Base-by-base conservation (phyloP, 2,329 filamentous ascomycete genomes). In the Cercospora sojina region DNA sequence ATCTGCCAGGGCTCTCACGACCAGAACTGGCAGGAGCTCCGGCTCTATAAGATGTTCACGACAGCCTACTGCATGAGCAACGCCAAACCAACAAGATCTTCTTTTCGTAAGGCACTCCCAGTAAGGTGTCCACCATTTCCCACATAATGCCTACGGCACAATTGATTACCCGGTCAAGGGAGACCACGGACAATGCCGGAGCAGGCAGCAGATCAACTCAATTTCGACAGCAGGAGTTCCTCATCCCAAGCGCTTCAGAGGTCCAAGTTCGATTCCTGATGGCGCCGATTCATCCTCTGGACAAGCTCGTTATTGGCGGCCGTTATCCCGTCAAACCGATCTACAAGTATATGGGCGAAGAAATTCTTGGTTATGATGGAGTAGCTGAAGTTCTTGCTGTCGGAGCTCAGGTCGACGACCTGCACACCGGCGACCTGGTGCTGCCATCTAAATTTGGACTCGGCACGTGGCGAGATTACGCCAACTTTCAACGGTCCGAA, bases 251-350 rank as follows among this genome's bases (percentile, higher is more conserved):
- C 20, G 47, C 47, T 49, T 49, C 23, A 41, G 57, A 59, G 13
- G 16, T 59, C 10, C 23, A 23, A 16, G 18, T 25, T 3, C 57
- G 57, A 16, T 59, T 35, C 20, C 32, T 59, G 3, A 41, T 25
- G 31, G 32, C 38, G 32, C 57, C 57, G 32, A 20, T 59, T 18
- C 32, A 59, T 38, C 57, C 57, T 38, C n/a, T 38, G 57, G 57
- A 59, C 32, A 38, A 23, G n/a, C 32, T 59, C 31, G 57, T 41
- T 3, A 59, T 59, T 13, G 57, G 18, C 10, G 57, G 57, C 18
- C 32, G 16, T 8, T 59, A 59, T 25, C 57, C 57, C 4, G 57
- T 59, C 7, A 43, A 43, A 13, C 57, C 57, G 10, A 27, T 59
- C 7, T 59, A 59, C 32, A 20, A 59, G 27, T 23, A 20, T 41